Evolutionary conservation across 2,329 filamentous ascomycete genomes (phyloP), one percentile per base, ranked within the genome.

Genomic region (Alternaria ethzedia): DNA sequence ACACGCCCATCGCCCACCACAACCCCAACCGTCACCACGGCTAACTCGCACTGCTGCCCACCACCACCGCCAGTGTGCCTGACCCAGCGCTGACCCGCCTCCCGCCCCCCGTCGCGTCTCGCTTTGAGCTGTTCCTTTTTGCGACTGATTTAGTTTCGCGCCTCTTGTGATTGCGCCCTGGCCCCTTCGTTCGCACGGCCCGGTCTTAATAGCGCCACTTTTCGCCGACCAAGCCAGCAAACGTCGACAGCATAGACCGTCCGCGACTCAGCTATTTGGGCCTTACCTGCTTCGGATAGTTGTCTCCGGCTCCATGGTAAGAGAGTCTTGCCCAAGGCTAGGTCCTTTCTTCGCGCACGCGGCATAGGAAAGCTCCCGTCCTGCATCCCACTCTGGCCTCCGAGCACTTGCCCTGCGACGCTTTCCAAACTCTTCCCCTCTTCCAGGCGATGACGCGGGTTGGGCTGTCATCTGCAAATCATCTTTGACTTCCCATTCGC

Each of bases 241-340:
- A 74, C 75, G 74, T 78, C 73, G 59, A 68, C 73, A 59, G 72
- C 73, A 74, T 74, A 69, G 74, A 73, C 71, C 68, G 59, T 67
- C 64, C 71, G 66, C 64, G 71, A 72, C 68, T 75, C 75, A 69
- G 59, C 65, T 51, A 55, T 61, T 64, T 68, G 64, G 57, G 65
- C 58, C 68, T 75, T 74, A 73, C 68, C 76, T 73, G 71, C 75
- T 75, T 75, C 72, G 70, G 77, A 77, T 73, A 75, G 69, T 56
- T 65, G 68, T 71, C 72, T 70, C 77, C 77, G 74, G 69, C 69
- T 78, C 77, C 76, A 79, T 79, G 76, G 76, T 79, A 79, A 78
- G 64, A 62, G 63, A 72, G 57, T 68, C 63, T 67, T 71, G 69
- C 67, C 74, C 70, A 70, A 59, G 70, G 65, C 74, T 76, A 71